Percentiles rank a stretch among this genome's conserved stretches.
phyloP scores from a whole-genome alignment of 2,329 filamentous ascomycete genomes.

The Aspergillus sojae region DNA sequence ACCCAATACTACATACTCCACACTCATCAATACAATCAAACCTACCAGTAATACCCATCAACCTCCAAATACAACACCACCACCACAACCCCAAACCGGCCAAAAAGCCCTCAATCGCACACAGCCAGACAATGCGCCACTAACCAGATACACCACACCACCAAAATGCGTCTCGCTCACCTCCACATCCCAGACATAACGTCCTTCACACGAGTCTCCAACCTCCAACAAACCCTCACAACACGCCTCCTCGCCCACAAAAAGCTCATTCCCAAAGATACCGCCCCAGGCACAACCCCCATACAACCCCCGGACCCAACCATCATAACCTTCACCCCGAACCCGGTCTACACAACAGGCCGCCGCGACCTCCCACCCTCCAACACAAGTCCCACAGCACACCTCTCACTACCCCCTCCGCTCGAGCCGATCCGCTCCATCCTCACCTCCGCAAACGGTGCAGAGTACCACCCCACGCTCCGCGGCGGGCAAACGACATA shows the following conservation, averaged over 20 bases:
- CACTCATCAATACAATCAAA: background rate
- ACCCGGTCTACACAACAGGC: conserved; percentile 86
- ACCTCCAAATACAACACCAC: background rate
- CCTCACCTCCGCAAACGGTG: conserved; percentile 38
- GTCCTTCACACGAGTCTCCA: conserved; percentile 57
- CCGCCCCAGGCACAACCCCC: conserved; percentile 27
- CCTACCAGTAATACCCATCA: background rate
- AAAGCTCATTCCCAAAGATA: conserved; percentile 39
- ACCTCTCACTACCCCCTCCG: conserved; percentile 42
- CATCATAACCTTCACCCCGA: conserved; percentile 79
- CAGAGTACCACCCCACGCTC: conserved; percentile 69
- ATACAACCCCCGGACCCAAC: conserved; percentile 61
- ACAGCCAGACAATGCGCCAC: background rate
- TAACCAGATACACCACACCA: background rate
- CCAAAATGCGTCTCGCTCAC: conserved; percentile 59
- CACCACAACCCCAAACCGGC: background rate
- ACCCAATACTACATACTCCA: background rate
- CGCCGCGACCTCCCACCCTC: conserved; percentile 67
- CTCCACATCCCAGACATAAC: conserved; percentile 59
- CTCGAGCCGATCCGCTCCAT: conserved; percentile 42
- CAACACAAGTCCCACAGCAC: conserved; percentile 32
- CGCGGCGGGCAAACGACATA: conserved; percentile 92
- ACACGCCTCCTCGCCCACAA: conserved; percentile 64
- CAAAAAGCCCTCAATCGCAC: background rate
- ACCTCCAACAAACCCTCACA: conserved; percentile 61